Evolutionary conservation across 352 stramenopile genomes (phyloP).

Genomic region (Elongisporangium prolatum): DNA sequence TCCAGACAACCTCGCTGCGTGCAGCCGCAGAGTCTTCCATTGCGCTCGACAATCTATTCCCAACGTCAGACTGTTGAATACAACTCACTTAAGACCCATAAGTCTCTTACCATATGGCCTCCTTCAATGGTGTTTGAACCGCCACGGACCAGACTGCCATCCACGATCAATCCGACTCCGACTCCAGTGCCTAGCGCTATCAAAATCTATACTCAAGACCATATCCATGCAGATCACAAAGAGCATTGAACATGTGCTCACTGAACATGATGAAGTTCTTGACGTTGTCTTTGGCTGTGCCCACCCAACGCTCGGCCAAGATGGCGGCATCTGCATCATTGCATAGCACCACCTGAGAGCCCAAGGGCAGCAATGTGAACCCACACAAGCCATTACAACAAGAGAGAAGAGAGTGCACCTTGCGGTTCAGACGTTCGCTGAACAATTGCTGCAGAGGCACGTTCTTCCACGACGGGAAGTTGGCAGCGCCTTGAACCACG

Average conservation of each 20-base stretch:
- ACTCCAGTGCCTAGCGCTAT: constrained; percentile 74
- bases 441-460: constrained; percentile 60
- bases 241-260: constrained; percentile 27
- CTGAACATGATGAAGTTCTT: constrained; percentile 84
- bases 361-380: background rate
- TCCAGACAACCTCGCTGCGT: constrained; percentile 74
- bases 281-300: constrained; percentile 47
- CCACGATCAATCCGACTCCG: constrained; percentile 58
- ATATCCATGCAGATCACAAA: background rate
- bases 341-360: constrained; percentile 37
- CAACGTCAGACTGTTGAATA: background rate
- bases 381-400: background rate
- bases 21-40: constrained; percentile 69
- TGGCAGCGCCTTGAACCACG: constrained; percentile 57
- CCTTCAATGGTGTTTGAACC: constrained; percentile 70
- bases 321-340: constrained; percentile 83
- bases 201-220: background rate
- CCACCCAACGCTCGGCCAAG: constrained; percentile 77
- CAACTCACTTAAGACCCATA: background rate
- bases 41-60: constrained; percentile 77
- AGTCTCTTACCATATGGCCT: constrained; percentile 56
- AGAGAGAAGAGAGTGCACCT: constrained; percentile 7
- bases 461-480: constrained; percentile 65
- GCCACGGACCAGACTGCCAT: constrained; percentile 64
- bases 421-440: constrained; percentile 24